A percentile compares a stretch with the other conserved stretches of the same genome.
Conservation (phyloP, 495 filamentous ascomycete species). For the Talaromyces proteolyticus region DNA sequence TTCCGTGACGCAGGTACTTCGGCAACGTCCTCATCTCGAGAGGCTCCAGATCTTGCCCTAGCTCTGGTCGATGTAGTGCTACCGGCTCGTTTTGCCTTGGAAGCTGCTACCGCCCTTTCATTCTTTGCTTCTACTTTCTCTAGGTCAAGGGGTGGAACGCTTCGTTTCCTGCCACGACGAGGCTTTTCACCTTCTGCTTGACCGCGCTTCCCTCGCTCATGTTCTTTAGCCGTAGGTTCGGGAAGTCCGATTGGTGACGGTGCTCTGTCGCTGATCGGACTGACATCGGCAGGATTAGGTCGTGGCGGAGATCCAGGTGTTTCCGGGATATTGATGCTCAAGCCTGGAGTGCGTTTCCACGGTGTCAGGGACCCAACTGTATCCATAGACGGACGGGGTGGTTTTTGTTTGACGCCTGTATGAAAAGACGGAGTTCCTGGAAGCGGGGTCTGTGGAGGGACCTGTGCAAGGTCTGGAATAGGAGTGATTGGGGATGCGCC, state of each 20-base stretch:
- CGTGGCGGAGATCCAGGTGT: constrained; percentile 40
- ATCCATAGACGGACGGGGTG: constrained; percentile 32
- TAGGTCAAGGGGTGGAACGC: constrained; percentile 10
- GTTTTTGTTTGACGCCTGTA: constrained; percentile 21
- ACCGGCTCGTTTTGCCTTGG: constrained; percentile 34
- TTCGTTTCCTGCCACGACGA: constrained; percentile 11
- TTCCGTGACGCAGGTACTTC: constrained; percentile 32
- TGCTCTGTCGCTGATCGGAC: constrained; percentile 46
- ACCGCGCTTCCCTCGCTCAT: constrained; percentile 17
- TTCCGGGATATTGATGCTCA: constrained; percentile 28
- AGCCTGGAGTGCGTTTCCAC: constrained; percentile 38
- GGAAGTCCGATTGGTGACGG: constrained; percentile 33
- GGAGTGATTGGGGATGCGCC: constrained; percentile 17
- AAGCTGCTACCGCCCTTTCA: constrained; percentile 23
- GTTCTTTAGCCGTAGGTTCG: constrained; percentile 25
- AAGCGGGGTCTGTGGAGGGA: constrained; percentile 12
- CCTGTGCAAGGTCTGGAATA: constrained; percentile 20
- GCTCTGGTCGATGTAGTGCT: constrained; percentile 53
- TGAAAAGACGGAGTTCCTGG: constrained; percentile 14
- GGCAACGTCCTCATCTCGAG: constrained; percentile 51
- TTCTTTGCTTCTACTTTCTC: constrained; percentile 27
- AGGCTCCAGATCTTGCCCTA: constrained; percentile 52
- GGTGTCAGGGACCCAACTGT: constrained; percentile 41
- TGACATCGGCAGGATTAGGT: constrained; percentile 43
- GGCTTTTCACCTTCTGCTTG: constrained; percentile 16